Percentiles rank a stretch among this genome's conserved stretches.
phyloP scores from a whole-genome alignment of 2,329 filamentous ascomycete species.

The Colletotrichum agaves region DNA sequence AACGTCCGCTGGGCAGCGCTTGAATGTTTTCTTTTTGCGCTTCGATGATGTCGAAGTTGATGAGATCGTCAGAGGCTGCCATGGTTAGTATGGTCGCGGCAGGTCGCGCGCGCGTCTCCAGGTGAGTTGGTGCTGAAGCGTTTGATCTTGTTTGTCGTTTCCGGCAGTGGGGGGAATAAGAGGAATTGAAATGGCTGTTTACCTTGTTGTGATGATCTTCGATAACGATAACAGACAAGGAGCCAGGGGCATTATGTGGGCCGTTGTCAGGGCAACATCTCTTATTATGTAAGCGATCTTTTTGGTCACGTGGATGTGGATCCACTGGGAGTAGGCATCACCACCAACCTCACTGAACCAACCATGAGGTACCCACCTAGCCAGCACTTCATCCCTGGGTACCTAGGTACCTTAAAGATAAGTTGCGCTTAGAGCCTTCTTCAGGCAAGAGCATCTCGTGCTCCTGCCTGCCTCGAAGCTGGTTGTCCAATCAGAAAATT shows the following conservation, averaged over 20 bases:
- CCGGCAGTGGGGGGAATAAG: neutral
- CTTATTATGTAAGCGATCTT: neutral
- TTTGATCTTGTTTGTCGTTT: conserved; percentile 25
- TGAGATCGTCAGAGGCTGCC: conserved; percentile 62
- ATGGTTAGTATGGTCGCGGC: conserved; percentile 50
- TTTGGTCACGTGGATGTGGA: neutral
- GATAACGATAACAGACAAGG: conserved; percentile 32
- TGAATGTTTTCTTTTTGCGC: conserved; percentile 98
- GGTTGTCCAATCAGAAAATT: no score
- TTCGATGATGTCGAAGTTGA: conserved; percentile 93
- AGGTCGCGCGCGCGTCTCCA: conserved; percentile 32
- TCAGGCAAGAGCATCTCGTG: no score
- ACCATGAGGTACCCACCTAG: no score
- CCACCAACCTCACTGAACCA: neutral
- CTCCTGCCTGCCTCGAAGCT: no score
- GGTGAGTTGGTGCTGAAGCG: conserved; percentile 16
- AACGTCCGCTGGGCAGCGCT: conserved; percentile 85
- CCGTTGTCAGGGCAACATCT: conserved; percentile 39
- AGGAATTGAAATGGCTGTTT: conserved; percentile 2
- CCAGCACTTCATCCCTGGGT: no score
- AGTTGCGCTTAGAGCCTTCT: no score
- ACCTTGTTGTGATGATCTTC: conserved; percentile 38
- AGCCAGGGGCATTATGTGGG: neutral
- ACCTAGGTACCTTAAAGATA: no score
- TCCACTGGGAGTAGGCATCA: neutral